These are phyloP conservation scores for Goniomonas avonlea DNA, from an alignment of 78 protist genomes.

Conservation along the genomic window DNA sequence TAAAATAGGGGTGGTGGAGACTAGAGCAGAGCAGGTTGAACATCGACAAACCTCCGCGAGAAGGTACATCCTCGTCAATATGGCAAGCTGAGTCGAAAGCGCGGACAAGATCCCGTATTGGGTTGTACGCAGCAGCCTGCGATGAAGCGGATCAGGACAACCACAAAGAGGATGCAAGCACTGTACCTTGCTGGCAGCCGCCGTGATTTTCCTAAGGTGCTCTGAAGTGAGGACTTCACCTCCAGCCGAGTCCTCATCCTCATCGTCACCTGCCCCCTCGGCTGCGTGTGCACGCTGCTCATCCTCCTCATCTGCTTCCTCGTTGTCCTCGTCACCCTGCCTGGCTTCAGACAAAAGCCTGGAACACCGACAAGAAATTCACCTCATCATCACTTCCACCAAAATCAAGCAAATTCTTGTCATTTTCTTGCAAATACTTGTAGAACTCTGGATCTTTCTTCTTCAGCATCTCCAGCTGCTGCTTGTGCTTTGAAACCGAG, in stretches of 20 bases:
- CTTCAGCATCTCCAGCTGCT: conserved; percentile 21
- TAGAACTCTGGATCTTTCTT: conserved; percentile 35
- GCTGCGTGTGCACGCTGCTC: not conserved
- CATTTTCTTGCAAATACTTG: conserved; percentile 20
- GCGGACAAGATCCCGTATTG: conserved; percentile 2
- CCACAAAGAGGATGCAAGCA: too few species aligned
- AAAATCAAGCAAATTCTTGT: conserved; percentile 12
- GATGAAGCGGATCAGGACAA: too few species aligned
- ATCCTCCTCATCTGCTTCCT: conserved; percentile 37
- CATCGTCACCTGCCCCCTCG: conserved; percentile 6
- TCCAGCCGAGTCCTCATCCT: not conserved
- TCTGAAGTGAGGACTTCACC: too few species aligned
- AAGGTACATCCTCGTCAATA: not conserved
- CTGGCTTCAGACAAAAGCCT: not conserved
- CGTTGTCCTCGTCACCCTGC: conserved; percentile 37
- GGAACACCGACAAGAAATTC: not conserved
- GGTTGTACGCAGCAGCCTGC: too few species aligned
- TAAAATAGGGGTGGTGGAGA: too few species aligned
- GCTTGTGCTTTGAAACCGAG: not conserved
- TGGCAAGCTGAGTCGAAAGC: conserved; percentile 13
- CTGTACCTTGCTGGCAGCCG: too few species aligned
- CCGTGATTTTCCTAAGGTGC: too few species aligned
- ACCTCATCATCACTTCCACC: not conserved
- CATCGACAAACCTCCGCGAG: too few species aligned
- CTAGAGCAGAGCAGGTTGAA: too few species aligned